phyloP scores from a whole-genome alignment of 164 flowering plant species.

The Nymphaea colorata region DNA sequence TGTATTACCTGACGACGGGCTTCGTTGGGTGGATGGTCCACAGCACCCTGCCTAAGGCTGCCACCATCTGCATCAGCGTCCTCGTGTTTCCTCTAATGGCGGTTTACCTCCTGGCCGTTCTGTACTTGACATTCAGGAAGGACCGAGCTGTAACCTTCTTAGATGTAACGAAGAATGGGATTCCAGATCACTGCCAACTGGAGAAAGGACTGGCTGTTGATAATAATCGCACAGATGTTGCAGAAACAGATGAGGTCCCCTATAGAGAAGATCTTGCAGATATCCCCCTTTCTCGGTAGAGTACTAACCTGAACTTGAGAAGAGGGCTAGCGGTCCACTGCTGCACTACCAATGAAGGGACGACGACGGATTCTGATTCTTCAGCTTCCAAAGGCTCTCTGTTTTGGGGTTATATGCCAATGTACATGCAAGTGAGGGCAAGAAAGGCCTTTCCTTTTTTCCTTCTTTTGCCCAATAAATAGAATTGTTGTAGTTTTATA shows the following conservation, averaged over 20 bases:
- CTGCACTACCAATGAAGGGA: no score
- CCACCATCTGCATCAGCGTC: slow-evolving; percentile 62
- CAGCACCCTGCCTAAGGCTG: slow-evolving; percentile 46
- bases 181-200: slow-evolving; percentile 20
- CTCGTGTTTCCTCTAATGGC: slow-evolving; percentile 75
- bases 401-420: no score
- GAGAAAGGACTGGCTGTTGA: slow-evolving; percentile 25
- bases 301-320: background rate
- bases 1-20: slow-evolving; percentile 63
- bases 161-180: slow-evolving; percentile 24
- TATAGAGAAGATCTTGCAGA: slow-evolving; percentile 65
- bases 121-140: slow-evolving; percentile 64
- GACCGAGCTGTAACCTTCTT: slow-evolving; percentile 51
- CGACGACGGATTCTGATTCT: no score
- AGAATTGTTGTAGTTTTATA: no score
- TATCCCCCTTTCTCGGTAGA: slow-evolving; percentile 36
- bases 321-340: background rate
- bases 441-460: no score
- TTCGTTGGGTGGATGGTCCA: slow-evolving; percentile 69
- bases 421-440: no score
- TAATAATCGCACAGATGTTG: background rate
- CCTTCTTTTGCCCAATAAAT: no score
- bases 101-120: slow-evolving; percentile 38
- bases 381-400: no score
- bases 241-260: slow-evolving; percentile 16